Base-by-base conservation (phyloP, 305 asterid genomes). In the Fraxinus baroniana region DNA sequence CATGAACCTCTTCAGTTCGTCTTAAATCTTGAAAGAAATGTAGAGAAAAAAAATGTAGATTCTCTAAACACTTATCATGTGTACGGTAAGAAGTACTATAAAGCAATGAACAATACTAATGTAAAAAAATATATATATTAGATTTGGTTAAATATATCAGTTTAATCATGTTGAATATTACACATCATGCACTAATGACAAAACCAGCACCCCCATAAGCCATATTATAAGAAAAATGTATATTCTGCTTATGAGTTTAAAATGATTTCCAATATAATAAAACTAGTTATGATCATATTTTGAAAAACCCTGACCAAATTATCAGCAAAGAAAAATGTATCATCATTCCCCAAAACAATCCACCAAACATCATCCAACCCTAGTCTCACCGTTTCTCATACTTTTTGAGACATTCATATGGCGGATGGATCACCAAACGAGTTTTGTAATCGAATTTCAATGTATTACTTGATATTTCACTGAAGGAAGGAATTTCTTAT, bases 191-290 rank as follows among this genome's bases (percentile, higher is more conserved):
- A 46, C n/a, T 3, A 5, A 60, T 94, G 10, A 98, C 99, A 13
- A 96, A 94, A 2, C 99, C 98, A 0, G 98, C 99, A 7, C 98
- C 99, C 7, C 98, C 98, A 57, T 87, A 96, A 5, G 99, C 99
- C 99, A 96, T 96, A 0, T 88, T 73, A 78, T 93, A 93, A 0
- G 99, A 94, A 85, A 94, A 95, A 24, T 88, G 87, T 18, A 94
- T 92, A 46, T 94, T 95, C 86, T 95, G 99, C 32, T 93, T 87
- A 81, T 94, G 98, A 74, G 97, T 93, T 80, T 95, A 98, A 0
- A 98, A 95, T 0, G 96, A 91, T 68, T 96, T 90, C 99, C 99
- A 26, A 95, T 92, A 66, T 95, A 94, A 79, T 94, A 94, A 64
- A 78, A 85, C 86, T 92, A 88, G 68, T 86, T 89, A 77, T 94